Evolutionary conservation across 2,329 filamentous ascomycete genomes (phyloP).

Genomic region (Pyrenophora tritici-repentis): DNA sequence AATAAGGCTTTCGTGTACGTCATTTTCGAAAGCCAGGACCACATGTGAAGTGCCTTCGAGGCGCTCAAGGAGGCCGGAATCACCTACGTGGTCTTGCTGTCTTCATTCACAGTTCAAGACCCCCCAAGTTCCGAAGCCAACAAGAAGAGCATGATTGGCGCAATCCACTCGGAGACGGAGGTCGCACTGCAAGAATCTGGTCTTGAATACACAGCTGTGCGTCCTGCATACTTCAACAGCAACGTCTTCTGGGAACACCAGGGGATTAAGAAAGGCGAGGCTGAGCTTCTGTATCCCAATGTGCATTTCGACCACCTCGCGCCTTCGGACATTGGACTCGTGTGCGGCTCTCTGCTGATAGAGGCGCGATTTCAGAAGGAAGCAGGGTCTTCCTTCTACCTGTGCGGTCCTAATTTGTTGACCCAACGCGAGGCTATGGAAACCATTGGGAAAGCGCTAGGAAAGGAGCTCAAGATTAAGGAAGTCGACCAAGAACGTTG

Average conservation of each 20-base stretch:
- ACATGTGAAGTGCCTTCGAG: constrained; percentile 49
- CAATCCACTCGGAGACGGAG: constrained; percentile 53
- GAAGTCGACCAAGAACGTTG: constrained; percentile 5
- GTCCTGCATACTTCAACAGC: constrained; percentile 53
- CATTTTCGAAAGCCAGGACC: constrained; percentile 39
- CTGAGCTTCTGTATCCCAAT: constrained; percentile 39
- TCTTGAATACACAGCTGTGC: constrained; percentile 48
- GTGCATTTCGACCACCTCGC: constrained; percentile 49
- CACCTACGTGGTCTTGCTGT: constrained; percentile 54
- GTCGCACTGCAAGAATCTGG: constrained; percentile 50
- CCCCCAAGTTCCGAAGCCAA: constrained; percentile 3
- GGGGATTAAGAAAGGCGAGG: constrained; percentile 38
- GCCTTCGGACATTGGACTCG: constrained; percentile 54
- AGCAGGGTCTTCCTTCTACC: constrained; percentile 32
- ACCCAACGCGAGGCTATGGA: constrained; percentile 15
- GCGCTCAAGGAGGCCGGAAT: constrained; percentile 55
- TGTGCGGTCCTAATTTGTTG: constrained; percentile 48
- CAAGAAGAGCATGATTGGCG: neutral
- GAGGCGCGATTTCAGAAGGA: constrained; percentile 30
- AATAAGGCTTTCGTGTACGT: constrained; percentile 57
- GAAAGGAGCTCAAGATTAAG: constrained; percentile 6
- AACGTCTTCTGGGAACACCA: constrained; percentile 45
- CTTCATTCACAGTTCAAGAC: constrained; percentile 15
- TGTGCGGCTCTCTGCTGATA: constrained; percentile 49
- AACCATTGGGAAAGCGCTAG: constrained; percentile 6